These are phyloP conservation scores for Aspergillus brasiliensis DNA, from an alignment of 2,329 filamentous ascomycete species.

Conservation along the genomic window DNA sequence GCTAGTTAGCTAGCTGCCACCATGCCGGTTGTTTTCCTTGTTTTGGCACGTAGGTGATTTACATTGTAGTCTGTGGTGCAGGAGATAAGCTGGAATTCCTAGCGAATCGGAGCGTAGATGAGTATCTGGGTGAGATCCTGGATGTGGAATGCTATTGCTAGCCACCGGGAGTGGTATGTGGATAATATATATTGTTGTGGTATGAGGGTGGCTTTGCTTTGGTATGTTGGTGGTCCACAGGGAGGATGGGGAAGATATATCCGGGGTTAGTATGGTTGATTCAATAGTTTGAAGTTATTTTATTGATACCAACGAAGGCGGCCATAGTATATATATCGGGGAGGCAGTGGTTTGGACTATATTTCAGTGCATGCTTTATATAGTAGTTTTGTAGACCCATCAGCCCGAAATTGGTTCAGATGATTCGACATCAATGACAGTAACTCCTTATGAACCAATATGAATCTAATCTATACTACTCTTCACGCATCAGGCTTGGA, in stretches of 20 bases:
- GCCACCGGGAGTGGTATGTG: background rate
- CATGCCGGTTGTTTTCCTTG: too few relatives aligned
- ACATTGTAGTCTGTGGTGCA: background rate
- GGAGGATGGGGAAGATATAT: background rate
- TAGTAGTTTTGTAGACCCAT: too few relatives aligned
- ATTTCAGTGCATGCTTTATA: too few relatives aligned
- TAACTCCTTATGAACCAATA: too few relatives aligned
- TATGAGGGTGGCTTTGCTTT: background rate
- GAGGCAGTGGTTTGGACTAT: background rate
- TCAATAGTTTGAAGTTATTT: background rate
- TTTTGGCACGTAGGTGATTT: background rate
- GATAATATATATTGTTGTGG: background rate
- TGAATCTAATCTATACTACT: too few relatives aligned
- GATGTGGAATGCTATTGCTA: background rate
- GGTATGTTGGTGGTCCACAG: background rate
- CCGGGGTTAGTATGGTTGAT: background rate
- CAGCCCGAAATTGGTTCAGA: too few relatives aligned
- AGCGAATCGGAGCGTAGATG: background rate
- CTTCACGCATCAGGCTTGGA: too few relatives aligned
- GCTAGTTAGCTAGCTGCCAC: background rate
- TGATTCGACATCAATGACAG: too few relatives aligned
- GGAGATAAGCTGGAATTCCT: background rate
- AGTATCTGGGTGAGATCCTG: background rate
- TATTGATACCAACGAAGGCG: background rate
- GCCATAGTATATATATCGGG: background rate